Percentiles rank a stretch among this genome's conserved stretches.
phyloP scores from a whole-genome alignment of 2,329 filamentous ascomycete genomes.

The Trichoderma harzianum region DNA sequence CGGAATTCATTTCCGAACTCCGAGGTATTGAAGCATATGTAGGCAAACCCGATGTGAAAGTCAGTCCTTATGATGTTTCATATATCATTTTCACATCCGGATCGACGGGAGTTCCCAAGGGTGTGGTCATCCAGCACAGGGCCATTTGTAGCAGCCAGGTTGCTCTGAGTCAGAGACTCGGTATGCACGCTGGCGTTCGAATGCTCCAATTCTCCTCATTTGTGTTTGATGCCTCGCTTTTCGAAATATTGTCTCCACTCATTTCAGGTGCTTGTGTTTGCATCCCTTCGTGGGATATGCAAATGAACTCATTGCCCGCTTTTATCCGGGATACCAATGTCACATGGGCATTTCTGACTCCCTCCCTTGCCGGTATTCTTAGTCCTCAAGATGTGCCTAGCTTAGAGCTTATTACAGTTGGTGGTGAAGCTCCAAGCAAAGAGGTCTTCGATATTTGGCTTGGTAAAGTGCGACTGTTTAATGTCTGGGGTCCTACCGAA shows the following conservation, averaged over 20 bases:
- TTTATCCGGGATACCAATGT: background rate
- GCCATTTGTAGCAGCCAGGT: background rate
- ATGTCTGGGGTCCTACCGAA: conserved; percentile 15
- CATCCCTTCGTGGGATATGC: conserved; percentile 18
- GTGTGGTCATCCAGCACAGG: conserved; percentile 14
- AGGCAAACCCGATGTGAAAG: background rate
- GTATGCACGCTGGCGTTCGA: background rate
- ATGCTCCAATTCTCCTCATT: conserved; percentile 20
- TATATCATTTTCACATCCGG: conserved; percentile 51
- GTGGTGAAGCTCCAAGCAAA: conserved; percentile 3
- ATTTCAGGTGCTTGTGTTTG: conserved; percentile 18
- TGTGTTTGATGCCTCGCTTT: conserved; percentile 20
- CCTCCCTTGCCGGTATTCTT: background rate
- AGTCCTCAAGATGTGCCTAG: background rate
- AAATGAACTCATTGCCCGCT: background rate
- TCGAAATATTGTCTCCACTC: conserved; percentile 15
- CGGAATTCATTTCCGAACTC: background rate
- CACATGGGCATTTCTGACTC: conserved; percentile 3
- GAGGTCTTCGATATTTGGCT: conserved; percentile 15
- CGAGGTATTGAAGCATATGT: background rate
- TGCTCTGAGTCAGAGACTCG: background rate
- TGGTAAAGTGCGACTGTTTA: background rate
- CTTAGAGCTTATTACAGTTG: background rate
- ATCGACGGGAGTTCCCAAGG: conserved; percentile 49
- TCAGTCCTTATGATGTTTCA: background rate